Evolutionary conservation across 2,329 filamentous ascomycete species (phyloP).

Genomic region (Scleromitrula shiraiana): DNA sequence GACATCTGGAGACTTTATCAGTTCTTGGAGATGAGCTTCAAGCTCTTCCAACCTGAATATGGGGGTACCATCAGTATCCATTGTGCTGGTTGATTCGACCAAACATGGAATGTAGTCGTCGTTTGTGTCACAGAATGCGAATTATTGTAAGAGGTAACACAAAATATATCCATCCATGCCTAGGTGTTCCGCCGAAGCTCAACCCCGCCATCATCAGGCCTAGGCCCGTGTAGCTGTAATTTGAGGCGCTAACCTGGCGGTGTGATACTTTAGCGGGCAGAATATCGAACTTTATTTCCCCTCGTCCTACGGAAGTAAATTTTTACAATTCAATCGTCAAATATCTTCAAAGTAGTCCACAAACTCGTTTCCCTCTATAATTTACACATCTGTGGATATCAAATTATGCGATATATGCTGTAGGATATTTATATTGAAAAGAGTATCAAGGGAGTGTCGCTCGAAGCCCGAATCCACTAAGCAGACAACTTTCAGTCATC

Average conservation of each 20-base stretch:
- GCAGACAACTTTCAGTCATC: neutral
- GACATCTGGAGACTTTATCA: conserved; percentile 37
- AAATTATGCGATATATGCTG: no score
- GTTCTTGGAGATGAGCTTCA: conserved; percentile 43
- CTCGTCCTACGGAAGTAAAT: neutral
- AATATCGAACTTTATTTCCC: neutral
- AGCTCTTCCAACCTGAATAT: conserved; percentile 41
- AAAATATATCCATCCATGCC: neutral
- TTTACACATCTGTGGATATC: no score
- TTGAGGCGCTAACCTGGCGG: no score
- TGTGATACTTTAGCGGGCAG: neutral
- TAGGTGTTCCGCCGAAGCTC: neutral
- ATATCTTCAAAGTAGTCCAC: neutral
- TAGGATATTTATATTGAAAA: no score
- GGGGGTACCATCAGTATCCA: conserved; percentile 5
- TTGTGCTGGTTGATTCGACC: neutral
- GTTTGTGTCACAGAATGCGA: neutral
- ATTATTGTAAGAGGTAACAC: no score
- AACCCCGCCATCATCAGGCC: neutral
- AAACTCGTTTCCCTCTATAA: neutral
- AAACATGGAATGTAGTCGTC: neutral
- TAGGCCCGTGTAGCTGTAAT: no score
- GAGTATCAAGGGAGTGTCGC: no score
- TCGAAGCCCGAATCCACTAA: neutral
- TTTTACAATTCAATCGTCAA: neutral